phyloP scores from a whole-genome alignment of 1,284 basidiomycete species.

The Puccinia hordei region DNA sequence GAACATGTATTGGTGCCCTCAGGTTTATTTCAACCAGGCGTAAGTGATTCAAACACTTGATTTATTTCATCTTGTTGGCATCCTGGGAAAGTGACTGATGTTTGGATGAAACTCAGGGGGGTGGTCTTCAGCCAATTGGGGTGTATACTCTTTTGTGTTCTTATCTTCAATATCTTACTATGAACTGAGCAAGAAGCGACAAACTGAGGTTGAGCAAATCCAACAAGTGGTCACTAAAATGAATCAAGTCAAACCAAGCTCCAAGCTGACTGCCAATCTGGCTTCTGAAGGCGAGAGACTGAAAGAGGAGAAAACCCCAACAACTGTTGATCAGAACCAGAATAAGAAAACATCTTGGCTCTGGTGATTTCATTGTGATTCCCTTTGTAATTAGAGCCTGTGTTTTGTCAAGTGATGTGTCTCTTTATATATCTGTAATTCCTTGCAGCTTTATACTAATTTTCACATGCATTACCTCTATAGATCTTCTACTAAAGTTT shows the following conservation, averaged over 20 bases:
- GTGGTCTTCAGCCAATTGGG: slow-evolving; percentile 41
- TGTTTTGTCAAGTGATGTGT: too few relatives aligned
- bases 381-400: neutral
- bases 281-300: slow-evolving; percentile 2
- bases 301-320: neutral
- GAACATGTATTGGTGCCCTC: slow-evolving; percentile 30
- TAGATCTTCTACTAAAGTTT: too few relatives aligned
- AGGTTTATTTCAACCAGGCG: slow-evolving; percentile 34
- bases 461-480: too few relatives aligned
- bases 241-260: slow-evolving; percentile 39
- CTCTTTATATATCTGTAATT: too few relatives aligned
- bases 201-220: slow-evolving; percentile 39
- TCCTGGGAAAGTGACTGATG: neutral
- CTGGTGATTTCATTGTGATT: neutral
- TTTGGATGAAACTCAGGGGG: neutral
- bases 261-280: slow-evolving; percentile 14
- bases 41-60: neutral
- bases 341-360: slow-evolving; percentile 8
- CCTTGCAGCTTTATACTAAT: too few relatives aligned
- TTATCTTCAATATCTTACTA: slow-evolving; percentile 45
- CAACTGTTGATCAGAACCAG: neutral
- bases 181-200: slow-evolving; percentile 30
- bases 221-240: slow-evolving; percentile 37
- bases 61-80: neutral
- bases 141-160: slow-evolving; percentile 38